Percentiles rank a stretch among this genome's conserved stretches.
These are phyloP conservation scores for Suhomyces kunorum DNA, from an alignment of 1,139 yeast genomes.

Conservation along the genomic window DNA sequence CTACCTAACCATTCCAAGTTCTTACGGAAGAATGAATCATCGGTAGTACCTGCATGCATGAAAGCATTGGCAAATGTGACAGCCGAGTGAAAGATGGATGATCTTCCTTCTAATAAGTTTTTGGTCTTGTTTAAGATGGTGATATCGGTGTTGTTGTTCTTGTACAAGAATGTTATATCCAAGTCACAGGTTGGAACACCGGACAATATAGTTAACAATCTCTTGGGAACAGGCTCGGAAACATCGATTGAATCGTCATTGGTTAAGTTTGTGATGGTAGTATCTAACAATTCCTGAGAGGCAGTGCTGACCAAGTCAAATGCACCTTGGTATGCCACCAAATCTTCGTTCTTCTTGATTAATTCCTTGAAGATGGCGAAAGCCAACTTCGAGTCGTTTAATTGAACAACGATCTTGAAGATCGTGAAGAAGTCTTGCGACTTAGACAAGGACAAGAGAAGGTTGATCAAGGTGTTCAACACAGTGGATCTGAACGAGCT, in stretches of 20 bases:
- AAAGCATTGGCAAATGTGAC: conserved; percentile 94
- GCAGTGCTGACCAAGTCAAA: conserved; percentile 92
- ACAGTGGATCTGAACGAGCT: conserved; percentile 66
- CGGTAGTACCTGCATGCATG: conserved; percentile 96
- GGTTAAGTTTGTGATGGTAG: conserved; percentile 50
- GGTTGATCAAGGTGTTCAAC: conserved; percentile 60
- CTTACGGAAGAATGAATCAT: conserved; percentile 86
- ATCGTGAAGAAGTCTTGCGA: conserved; percentile 80
- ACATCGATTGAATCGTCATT: conserved; percentile 42
- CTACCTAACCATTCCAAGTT: conserved; percentile 95
- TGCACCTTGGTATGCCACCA: conserved; percentile 89
- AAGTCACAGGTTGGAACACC: conserved; percentile 96
- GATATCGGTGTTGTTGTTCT: conserved; percentile 85
- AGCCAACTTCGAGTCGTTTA: conserved; percentile 76
- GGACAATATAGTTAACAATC: conserved; percentile 66
- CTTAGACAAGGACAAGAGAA: conserved; percentile 56
- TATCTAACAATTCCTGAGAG: conserved; percentile 83
- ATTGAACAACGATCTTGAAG: conserved; percentile 83
- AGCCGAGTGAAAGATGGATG: conserved; percentile 93
- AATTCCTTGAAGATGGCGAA: conserved; percentile 64
- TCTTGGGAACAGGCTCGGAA: conserved; percentile 36
- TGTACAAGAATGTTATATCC: conserved; percentile 82
- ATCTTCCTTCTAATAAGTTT: conserved; percentile 82
- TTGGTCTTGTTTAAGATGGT: conserved; percentile 81
- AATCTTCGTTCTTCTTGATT: conserved; percentile 39